Base-by-base conservation (phyloP, 768 basidiomycete genomes). In the Boletus subparvulus region DNA sequence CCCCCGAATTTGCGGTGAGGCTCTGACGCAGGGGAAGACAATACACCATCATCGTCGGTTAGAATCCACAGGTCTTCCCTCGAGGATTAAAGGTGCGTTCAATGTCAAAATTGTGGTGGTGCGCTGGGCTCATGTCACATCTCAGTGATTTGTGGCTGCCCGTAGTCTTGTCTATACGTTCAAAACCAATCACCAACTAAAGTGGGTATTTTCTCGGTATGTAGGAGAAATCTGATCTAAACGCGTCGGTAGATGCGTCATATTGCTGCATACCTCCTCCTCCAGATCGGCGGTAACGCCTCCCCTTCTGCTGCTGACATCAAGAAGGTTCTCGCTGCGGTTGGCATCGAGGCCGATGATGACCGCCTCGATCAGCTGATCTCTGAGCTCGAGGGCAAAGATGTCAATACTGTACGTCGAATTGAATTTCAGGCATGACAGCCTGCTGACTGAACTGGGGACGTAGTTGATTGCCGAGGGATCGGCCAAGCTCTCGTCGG, bases 241-340 rank as follows among this genome's bases (percentile, higher is more conserved):
- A 52, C 44, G 54, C 12, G 50, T 41, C 17, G 12, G 32, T 64
- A 90, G 88, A 94, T 94, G 92, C 90, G 90, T 77, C 78, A 94
- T 72, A 79, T 98, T 75, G 95, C 94, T 78, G 92, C 94, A 64
- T 98, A 97, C 82, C 86, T 99, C 58, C 93, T 99, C 73, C 94
- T 98, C 78, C 89, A 90, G 75, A 83, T 86, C 72, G 97, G 94
- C 64, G 97, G 97, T 54, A 98, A 98, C 70, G 77, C 86, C 67
- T 84, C 82, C 61, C 95, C 97, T 61, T 86, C 88, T 58, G 91
- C 90, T 52, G 82, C 69, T 45, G 95, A 98, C 73, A 81, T 99
- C 79, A 93, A 86, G 79, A 86, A 86, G 68, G 85, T 98, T 69
- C 87, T 99, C 65, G 75, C 68, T 52, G 79, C 87, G 60, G 97